These are phyloP conservation scores for Fusarium oligoseptatum DNA, from an alignment of 2,329 filamentous ascomycete genomes.

Conservation along the genomic window DNA sequence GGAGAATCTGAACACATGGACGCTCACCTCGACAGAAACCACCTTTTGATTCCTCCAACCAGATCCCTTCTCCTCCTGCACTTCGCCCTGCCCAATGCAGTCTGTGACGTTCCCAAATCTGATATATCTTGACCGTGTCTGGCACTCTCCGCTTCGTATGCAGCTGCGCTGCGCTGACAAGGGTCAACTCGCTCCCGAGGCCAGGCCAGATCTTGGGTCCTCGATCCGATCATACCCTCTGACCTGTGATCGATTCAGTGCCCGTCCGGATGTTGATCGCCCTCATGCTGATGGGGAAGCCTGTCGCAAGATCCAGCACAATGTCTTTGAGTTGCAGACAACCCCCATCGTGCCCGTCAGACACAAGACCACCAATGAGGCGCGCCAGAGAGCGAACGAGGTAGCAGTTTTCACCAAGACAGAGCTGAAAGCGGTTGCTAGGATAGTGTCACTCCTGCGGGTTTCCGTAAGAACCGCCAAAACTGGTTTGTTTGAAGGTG, in stretches of 20 bases:
- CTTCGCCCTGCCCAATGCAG: background rate
- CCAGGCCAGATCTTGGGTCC: constrained; percentile 17
- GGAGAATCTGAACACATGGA: background rate
- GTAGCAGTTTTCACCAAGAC: background rate
- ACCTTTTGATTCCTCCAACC: background rate
- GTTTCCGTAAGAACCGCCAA: constrained; percentile 18
- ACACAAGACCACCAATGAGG: constrained; percentile 8
- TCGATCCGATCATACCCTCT: constrained; percentile 25
- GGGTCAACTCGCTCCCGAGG: constrained; percentile 1
- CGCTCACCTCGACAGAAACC: background rate
- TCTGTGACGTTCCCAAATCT: constrained; percentile 8
- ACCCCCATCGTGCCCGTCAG: background rate
- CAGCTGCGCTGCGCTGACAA: constrained; percentile 16
- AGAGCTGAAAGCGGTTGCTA: background rate
- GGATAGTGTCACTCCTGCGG: constrained; percentile 24
- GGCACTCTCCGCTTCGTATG: constrained; percentile 3
- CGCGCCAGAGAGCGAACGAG: background rate
- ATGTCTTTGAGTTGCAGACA: constrained; percentile 16
- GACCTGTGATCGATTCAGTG: background rate
- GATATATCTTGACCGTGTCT: background rate
- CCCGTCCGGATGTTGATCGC: background rate
- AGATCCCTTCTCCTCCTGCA: background rate
- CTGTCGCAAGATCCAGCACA: constrained; percentile 29
- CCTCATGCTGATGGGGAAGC: background rate
- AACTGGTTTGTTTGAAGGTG: constrained; percentile 12